phyloP scores from a whole-genome alignment of 345 rosid genomes.

The Acer saccharum region DNA sequence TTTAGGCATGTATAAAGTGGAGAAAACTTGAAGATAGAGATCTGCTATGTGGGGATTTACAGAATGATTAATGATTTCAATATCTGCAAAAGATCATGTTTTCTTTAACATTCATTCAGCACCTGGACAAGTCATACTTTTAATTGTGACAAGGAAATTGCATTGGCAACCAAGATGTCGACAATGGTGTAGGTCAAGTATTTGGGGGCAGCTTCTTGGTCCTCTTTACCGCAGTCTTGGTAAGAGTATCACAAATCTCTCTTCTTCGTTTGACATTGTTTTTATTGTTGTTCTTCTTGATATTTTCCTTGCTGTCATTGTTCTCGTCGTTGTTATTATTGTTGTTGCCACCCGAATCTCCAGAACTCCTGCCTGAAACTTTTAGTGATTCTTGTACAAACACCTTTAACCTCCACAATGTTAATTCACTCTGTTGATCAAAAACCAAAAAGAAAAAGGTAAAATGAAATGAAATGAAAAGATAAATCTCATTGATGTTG shows the following conservation, averaged over 20 bases:
- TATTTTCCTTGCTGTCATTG: constrained; percentile 35
- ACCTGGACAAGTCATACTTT: too few relatives aligned
- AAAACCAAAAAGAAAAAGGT: neutral
- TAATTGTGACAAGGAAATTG: neutral
- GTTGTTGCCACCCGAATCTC: constrained; percentile 40
- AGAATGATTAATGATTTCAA: neutral
- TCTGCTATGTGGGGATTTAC: neutral
- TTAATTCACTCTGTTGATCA: constrained; percentile 51
- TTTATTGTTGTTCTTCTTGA: constrained; percentile 34
- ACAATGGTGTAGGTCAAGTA: constrained; percentile 9
- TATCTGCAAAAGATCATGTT: neutral
- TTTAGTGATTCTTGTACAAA: constrained; percentile 66
- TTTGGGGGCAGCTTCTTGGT: constrained; percentile 37
- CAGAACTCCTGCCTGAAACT: constrained; percentile 43
- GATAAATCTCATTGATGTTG: neutral
- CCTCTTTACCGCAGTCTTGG: constrained; percentile 55
- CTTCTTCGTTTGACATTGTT: constrained; percentile 49
- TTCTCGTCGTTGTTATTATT: constrained; percentile 30
- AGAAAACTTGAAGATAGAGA: neutral
- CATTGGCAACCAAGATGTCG: neutral
- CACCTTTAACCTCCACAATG: constrained; percentile 75
- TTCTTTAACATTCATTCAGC: neutral
- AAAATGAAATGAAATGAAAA: neutral
- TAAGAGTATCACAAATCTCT: constrained; percentile 50
- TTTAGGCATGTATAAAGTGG: too few relatives aligned